Evolutionary conservation across 371 early-diverging fungal genomes (phyloP).

Genomic region (Syncephalis fuscata): DNA sequence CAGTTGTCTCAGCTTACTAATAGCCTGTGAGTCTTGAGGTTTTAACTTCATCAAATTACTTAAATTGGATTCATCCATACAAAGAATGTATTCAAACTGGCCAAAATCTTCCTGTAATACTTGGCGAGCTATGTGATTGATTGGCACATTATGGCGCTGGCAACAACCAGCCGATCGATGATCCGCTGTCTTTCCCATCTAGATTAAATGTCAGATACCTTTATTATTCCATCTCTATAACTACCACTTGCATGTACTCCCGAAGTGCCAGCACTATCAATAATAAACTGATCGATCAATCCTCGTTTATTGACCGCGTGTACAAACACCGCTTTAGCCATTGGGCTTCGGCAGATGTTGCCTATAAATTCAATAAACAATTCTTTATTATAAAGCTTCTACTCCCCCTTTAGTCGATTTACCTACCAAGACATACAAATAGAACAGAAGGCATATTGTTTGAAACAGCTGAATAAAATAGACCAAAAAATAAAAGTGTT

Average conservation of each 20-base stretch:
- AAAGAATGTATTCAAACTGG: constrained; percentile 70
- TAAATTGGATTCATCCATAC: constrained; percentile 72
- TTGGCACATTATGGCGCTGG: constrained; percentile 53
- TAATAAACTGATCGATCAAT: constrained; percentile 35
- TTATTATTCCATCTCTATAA: not conserved
- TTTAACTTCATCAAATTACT: constrained; percentile 30
- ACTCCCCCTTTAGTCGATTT: not conserved
- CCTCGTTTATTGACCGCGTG: constrained; percentile 41
- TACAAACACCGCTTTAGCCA: constrained; percentile 85
- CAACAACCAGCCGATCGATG: constrained; percentile 51
- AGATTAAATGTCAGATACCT: not conserved
- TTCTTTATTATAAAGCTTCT: not conserved
- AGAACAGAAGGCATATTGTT: constrained; percentile 1
- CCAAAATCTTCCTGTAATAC: constrained; percentile 38
- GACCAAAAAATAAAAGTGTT: no score
- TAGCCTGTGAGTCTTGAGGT: constrained; percentile 24
- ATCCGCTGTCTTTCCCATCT: constrained; percentile 38
- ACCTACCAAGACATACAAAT: constrained; percentile 5
- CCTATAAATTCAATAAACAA: constrained; percentile 3
- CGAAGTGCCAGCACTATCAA: constrained; percentile 84
- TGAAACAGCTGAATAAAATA: no score
- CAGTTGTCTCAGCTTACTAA: constrained; percentile 14
- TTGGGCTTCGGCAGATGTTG: constrained; percentile 34
- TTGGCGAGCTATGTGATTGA: constrained; percentile 61
- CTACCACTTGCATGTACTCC: constrained; percentile 44